Evolutionary conservation across 495 filamentous ascomycete genomes (phyloP), one percentile per base, ranked within the genome.

Genomic region (Filosporella fistucella): DNA sequence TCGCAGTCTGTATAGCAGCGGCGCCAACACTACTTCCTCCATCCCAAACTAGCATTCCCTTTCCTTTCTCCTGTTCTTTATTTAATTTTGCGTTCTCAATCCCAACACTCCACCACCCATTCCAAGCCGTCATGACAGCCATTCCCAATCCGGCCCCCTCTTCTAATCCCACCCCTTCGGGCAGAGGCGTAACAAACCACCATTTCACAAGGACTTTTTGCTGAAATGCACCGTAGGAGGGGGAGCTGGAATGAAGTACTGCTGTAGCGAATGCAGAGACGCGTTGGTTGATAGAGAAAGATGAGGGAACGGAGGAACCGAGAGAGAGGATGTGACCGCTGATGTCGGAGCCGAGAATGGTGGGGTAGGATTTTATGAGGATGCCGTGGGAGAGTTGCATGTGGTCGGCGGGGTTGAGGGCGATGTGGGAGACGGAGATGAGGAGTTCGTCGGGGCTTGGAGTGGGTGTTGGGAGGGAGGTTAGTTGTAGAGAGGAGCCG

Each of bases 341-440:
- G 18, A 78, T 57, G 51, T 84, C 81, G 42, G 55, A 55, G 28
- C 81, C 78, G 2, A 81, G 56, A 34, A 80, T 63, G 25, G 59
- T 44, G 0, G 78, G 78, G 39, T 73, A 79, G 0, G 59, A 61
- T 14, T 21, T 3, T 14, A 37, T 14, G 10, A 42, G 12, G 16
- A 21, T 11, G 7, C n/a, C 2, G 28, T 14, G 26, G 23, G 39
- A 9, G 35, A n/a, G 8, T 26, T 10, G 17, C 22, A n/a, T n/a
- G n/a, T n/a, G 26, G 40, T 51, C 47, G 18, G 45, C 17, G 23
- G 40, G 47, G 20, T 51, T 51, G 16, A 51, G 24, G 14, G 41
- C 47, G 17, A 51, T 37, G 4, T 39, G 23, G n/a, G 16, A 17
- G 40, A 51, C 45, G 3, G 23, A 40, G 10, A 53, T 26, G 14